Base-by-base conservation (phyloP, 225 moss, liverwort and hornwort species). In the Marchantia polymorpha region DNA sequence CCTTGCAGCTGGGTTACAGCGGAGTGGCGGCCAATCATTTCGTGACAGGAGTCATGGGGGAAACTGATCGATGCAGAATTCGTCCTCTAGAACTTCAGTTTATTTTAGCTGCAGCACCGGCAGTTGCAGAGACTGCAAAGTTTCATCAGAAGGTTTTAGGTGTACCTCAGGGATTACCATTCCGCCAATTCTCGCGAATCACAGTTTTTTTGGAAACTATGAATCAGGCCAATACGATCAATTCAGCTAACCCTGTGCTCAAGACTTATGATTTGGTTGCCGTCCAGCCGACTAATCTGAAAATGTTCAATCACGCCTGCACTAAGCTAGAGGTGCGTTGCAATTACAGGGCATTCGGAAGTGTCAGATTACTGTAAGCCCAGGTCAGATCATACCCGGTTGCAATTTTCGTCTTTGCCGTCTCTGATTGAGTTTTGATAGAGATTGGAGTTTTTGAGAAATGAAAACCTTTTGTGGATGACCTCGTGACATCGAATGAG, bases 231-330 rank as follows among this genome's bases (percentile, higher is more conserved):
- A 83, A 78, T 64, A 82, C 79, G 4, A 78, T 99, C 77, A 91
- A 85, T 81, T 90, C 89, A 15, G 89, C 88, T 23, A 93, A 91
- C 67, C 84, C 83, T 29, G 91, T 95, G 47, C 82, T 99, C 31
- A 88, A 84, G 64, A 86, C 95, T 2, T 99, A 93, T 65, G 99
- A 95, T 76, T 47, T 99, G 29, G 93, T 99, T 74, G 99, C 99
- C 16, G 92, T 91, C 27, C 88, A 92, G 10, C 93, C 99, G 10
- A 90, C 81, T 8, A 99, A 89, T 72, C 93, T 90, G 74, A 91
- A 82, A 73, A 79, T 84, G 66, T 99, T 99, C 67, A 90, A 89
- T 72, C 92, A 87, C 75, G 94, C 84, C 79, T 99, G 99, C 89
- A 89, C 89, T 39, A 79, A 86, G n/a, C 77, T 86, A 16, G 97